These are phyloP conservation scores for Parachaetomium inaequale DNA, from an alignment of 495 filamentous ascomycete species.

Conservation along the genomic window DNA sequence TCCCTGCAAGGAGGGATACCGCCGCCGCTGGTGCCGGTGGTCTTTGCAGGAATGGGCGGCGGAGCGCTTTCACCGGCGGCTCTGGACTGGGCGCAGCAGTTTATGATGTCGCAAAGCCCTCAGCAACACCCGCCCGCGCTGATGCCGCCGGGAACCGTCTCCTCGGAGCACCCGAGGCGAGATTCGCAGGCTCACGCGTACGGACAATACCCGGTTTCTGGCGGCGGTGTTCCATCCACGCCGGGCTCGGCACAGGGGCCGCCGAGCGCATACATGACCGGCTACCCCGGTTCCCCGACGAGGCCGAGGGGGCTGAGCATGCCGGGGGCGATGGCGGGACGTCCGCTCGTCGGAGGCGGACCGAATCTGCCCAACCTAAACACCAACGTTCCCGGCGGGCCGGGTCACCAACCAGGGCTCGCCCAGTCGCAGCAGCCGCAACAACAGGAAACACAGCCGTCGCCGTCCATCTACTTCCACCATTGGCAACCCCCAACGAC, in stretches of 20 bases:
- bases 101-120: constrained; percentile 52
- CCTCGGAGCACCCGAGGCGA: constrained; percentile 44
- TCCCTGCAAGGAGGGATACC: constrained; percentile 78
- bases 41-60: constrained; percentile 80
- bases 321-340: constrained; percentile 30
- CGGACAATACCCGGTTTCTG: constrained; percentile 41
- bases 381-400: constrained; percentile 32
- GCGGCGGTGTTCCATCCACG: constrained; percentile 42
- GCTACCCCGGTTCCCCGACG: constrained; percentile 43
- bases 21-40: constrained; percentile 79
- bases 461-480: constrained; percentile 81
- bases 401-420: constrained; percentile 32
- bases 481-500: constrained; percentile 81
- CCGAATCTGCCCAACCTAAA: constrained; percentile 34
- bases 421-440: constrained; percentile 31
- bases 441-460: constrained; percentile 44
- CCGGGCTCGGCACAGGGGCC: constrained; percentile 43
- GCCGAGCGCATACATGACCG: constrained; percentile 31
- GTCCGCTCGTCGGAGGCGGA: constrained; percentile 21
- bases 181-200: constrained; percentile 44
- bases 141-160: constrained; percentile 46
- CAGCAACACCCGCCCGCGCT: constrained; percentile 51
- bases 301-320: constrained; percentile 41
- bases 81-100: constrained; percentile 74
- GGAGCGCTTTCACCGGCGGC: constrained; percentile 53